Evolutionary conservation across 2,329 filamentous ascomycete genomes (phyloP), one percentile per base, ranked within the genome.

Genomic region (Aureobasidium sp.): DNA sequence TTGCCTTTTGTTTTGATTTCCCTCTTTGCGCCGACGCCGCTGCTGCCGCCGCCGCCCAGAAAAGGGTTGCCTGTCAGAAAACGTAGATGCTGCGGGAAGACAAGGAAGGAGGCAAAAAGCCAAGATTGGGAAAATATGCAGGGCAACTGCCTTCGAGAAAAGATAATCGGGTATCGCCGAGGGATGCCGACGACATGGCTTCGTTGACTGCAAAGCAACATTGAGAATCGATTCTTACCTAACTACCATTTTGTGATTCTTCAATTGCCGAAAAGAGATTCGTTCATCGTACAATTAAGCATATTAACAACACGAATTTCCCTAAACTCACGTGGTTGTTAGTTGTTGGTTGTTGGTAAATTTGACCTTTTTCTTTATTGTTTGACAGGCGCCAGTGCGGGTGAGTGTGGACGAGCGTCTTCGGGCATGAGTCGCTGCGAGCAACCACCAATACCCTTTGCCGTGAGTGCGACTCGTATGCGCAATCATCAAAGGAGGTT

Each of bases 41-140:
- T 21, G 21, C 21, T 21, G 21, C 21, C 21, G 21, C 21, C 21
- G 21, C 21, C 21, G 21, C 21, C 21, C 21, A 21, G 21, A 21
- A 21, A 51, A 51, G 27, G 50, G 7, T 41, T 30, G 50, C 39
- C 51, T 57, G 53, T 57, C 53, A 57, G 41, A 57, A 45, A 57
- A 57, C 53, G 53, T 57, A 57, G 53, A 57, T 57, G 53, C 53
- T 21, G 50, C 37, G 50, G 50, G 36, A 54, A 21, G 10, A 7
- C 21, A 16, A 9, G n/a, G 21, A 42, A 51, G 11, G 27, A n/a
- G 16, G 2, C 7, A 14, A 39, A 27, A 39, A 34, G 39, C 21
- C 21, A 27, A 16, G 21, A 32, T 29, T 14, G 34, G 14, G 21
- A 21, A 51, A 37, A 37, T 10, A 51, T 51, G 48, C 48, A 51